Evolutionary conservation across 768 basidiomycete genomes (phyloP).

Genomic region (Rhizopogon roseolus): DNA sequence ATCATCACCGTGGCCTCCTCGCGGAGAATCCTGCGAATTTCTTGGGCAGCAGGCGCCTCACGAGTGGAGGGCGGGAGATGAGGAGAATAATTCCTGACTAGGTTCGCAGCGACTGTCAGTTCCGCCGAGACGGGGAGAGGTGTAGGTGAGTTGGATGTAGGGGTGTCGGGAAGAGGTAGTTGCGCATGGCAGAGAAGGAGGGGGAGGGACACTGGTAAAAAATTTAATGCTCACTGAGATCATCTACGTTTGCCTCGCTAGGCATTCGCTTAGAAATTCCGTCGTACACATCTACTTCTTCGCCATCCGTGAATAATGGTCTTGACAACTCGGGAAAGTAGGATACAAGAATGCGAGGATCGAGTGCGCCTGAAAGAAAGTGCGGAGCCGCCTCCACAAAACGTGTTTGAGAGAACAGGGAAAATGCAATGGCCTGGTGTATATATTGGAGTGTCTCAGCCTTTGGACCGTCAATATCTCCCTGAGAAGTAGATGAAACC

Average conservation of each 20-base stretch:
- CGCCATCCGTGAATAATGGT: slow-evolving; percentile 46
- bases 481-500: slow-evolving; percentile 5
- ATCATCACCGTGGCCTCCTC: slow-evolving; percentile 75
- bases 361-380: slow-evolving; percentile 75
- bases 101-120: slow-evolving; percentile 76
- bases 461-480: slow-evolving; percentile 19
- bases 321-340: slow-evolving; percentile 78
- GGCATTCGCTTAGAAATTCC: slow-evolving; percentile 75
- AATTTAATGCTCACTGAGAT: slow-evolving; percentile 67
- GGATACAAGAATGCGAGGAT: slow-evolving; percentile 77
- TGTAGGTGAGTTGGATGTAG: slow-evolving; percentile 23
- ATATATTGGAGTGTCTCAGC: slow-evolving; percentile 70
- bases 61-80: slow-evolving; percentile 50
- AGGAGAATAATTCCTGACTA: slow-evolving; percentile 91
- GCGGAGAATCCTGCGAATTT: slow-evolving; percentile 59
- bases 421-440: slow-evolving; percentile 79
- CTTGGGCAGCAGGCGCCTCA: slow-evolving; percentile 64
- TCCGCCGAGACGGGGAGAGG: slow-evolving; percentile 48
- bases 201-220: slow-evolving; percentile 15
- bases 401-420: slow-evolving; percentile 70
- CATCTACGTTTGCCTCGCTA: slow-evolving; percentile 64
- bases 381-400: slow-evolving; percentile 82
- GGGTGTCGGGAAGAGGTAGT: slow-evolving; percentile 21
- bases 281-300: slow-evolving; percentile 65
- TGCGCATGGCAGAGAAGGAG: slow-evolving; percentile 13